Base-by-base conservation (phyloP, 2,329 filamentous ascomycete genomes). In the Diaporthe sp. region DNA sequence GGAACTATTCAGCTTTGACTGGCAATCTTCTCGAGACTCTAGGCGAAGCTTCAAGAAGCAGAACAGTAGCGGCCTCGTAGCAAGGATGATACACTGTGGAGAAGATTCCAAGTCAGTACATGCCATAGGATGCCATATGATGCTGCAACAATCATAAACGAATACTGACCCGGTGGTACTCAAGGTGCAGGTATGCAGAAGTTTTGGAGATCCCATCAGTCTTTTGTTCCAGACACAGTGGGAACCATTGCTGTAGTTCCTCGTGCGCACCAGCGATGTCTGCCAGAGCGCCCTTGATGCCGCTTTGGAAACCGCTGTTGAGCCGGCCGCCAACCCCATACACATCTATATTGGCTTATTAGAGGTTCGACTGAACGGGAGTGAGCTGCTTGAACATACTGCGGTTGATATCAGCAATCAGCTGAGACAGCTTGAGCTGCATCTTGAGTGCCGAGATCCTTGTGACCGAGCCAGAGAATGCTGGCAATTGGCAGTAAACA, bases 401-500 rank as follows among this genome's bases (percentile, higher is more conserved):
- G 75, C 80, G 79, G 0, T 81, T 81, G 1, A 84, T 82, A 0
- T 79, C 79, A 0, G 82, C 82, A 22, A 84, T 82, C 0, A 79
- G 78, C 8, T 78, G 76, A 0, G 81, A 82, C 25, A 84, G 62
- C 19, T 79, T 79, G 46, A 83, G 80, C 25, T 83, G 81, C 83
- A 84, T 84, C 1, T 80, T 77, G 25, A 84, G 73, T 0, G 82
- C 81, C 2, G 80, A 78, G 0, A 78, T 79, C 3, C 82, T 74
- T 10, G 82, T 80, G 0, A 75, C 31, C 0, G 80, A 81, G 1
- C 81, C 83, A 0, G 76, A 77, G 22, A 82, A 84, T 2, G 79
- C 78, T 0, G 83, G 83, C 1, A 84, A 78, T 42, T 84, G 82
- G 0, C 87, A 85, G 12, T 86, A 83, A 0, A 91, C 85, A 57